phyloP scores from a whole-genome alignment of 2,329 filamentous ascomycete species.

The Fusarium algeriense region DNA sequence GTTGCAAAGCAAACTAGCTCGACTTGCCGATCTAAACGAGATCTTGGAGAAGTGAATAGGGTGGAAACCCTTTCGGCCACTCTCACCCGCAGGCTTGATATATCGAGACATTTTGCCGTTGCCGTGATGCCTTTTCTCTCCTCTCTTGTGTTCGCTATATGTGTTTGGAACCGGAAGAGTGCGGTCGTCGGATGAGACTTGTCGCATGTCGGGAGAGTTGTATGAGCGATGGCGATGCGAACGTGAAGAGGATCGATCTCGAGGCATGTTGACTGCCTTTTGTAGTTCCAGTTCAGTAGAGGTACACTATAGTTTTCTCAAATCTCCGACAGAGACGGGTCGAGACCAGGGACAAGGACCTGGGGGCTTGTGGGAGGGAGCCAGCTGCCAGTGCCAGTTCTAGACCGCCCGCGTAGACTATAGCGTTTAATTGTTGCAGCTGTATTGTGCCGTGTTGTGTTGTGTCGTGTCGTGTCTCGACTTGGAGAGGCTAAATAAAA shows the following conservation, averaged over 20 bases:
- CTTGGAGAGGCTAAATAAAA: background rate
- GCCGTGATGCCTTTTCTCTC: slow-evolving; percentile 1
- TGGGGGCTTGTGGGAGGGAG: slow-evolving; percentile 2
- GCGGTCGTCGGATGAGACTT: slow-evolving; percentile 22
- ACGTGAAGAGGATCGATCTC: slow-evolving; percentile 35
- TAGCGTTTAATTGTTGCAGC: background rate
- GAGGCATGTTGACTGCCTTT: slow-evolving; percentile 28
- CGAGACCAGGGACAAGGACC: slow-evolving; percentile 7
- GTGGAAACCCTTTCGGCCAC: slow-evolving; percentile 59
- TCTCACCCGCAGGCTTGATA: slow-evolving; percentile 56
- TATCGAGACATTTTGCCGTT: slow-evolving; percentile 27
- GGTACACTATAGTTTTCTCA: background rate
- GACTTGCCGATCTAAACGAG: slow-evolving; percentile 58
- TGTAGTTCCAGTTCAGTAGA: background rate
- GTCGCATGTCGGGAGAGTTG: slow-evolving; percentile 24
- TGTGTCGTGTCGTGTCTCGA: background rate
- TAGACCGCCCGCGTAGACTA: background rate
- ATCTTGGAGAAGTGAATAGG: slow-evolving; percentile 59
- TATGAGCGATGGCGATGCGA: slow-evolving; percentile 33
- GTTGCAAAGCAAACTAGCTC: slow-evolving; percentile 61
- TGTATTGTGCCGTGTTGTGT: no score
- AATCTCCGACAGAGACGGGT: slow-evolving; percentile 5
- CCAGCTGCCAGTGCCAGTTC: background rate
- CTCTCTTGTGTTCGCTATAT: slow-evolving; percentile 35
- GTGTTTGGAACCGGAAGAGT: slow-evolving; percentile 48